Conservation (phyloP, 139 green algal genomes). For the Raphidocelis subcapitata region DNA sequence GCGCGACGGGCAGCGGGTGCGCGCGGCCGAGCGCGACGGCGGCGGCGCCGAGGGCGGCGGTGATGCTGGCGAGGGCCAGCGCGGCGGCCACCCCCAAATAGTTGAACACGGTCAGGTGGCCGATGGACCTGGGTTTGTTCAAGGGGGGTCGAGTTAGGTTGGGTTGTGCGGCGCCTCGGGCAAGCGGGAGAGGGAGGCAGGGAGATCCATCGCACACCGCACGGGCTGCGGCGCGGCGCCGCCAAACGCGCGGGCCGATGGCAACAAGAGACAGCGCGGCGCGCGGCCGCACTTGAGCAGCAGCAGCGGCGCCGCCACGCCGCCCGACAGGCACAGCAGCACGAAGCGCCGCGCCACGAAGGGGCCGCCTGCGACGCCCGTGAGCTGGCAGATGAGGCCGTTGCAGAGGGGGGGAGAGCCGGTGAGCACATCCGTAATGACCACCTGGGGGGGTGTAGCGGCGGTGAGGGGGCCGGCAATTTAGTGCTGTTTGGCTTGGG, state of each 20-base stretch:
- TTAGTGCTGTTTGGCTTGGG: no score
- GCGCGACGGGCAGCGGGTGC: neutral
- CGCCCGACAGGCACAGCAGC: neutral
- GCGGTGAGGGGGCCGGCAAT: neutral
- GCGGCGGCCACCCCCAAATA: constrained; percentile 1
- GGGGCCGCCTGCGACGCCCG: neutral
- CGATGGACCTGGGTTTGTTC: constrained; percentile 20
- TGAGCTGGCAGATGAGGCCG: constrained; percentile 16
- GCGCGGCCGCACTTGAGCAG: constrained; percentile 15
- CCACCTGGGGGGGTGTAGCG: constrained; percentile 10
- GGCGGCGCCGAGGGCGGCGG: neutral
- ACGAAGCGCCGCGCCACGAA: neutral
- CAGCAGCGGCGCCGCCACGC: constrained; percentile 5
- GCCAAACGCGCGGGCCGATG: neutral
- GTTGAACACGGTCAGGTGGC: constrained; percentile 5
- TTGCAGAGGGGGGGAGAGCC: constrained; percentile 21
- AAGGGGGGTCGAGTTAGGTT: no score
- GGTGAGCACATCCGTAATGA: constrained; percentile 16
- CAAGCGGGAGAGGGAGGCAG: no score
- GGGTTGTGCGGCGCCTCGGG: no score
- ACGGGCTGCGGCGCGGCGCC: neutral
- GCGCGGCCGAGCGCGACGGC: neutral
- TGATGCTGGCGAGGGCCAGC: neutral
- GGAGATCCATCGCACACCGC: no score
- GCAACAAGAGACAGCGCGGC: neutral